Percentiles rank a stretch among this genome's conserved stretches.
Evolutionary conservation across 495 filamentous ascomycete genomes (phyloP).

Genomic region (Podospora conica): DNA sequence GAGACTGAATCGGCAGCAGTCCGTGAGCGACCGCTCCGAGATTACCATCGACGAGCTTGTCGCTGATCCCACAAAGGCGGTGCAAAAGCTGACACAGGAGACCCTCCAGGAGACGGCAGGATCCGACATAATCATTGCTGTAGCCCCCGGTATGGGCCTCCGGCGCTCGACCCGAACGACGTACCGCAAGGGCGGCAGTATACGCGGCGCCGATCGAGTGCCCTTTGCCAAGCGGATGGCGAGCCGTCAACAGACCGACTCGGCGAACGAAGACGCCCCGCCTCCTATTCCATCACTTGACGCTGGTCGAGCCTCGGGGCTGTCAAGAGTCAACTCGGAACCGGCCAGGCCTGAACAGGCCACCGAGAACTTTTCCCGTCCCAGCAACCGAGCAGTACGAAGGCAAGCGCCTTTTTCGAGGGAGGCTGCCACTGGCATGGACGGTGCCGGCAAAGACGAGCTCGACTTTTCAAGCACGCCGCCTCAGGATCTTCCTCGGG

Average conservation of each 20-base stretch:
- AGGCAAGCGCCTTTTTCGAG: conserved; percentile 39
- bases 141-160: conserved; percentile 68
- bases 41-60: conserved; percentile 70
- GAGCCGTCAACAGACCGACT: conserved; percentile 41
- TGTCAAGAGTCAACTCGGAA: conserved; percentile 70
- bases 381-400: conserved; percentile 37
- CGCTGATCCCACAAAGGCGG: conserved; percentile 65
- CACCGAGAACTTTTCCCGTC: conserved; percentile 51
- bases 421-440: conserved; percentile 13
- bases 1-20: conserved; percentile 68
- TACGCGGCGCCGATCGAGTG: conserved; percentile 34
- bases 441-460: conserved; percentile 18
- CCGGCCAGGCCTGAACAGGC: conserved; percentile 66
- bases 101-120: conserved; percentile 34
- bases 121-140: conserved; percentile 74
- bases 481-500: conserved; percentile 14
- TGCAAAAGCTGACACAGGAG: conserved; percentile 57
- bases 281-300: conserved; percentile 41
- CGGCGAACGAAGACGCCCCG: conserved; percentile 50
- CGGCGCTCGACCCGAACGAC: conserved; percentile 87
- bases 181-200: conserved; percentile 77
- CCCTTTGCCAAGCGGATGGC: conserved; percentile 71
- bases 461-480: conserved; percentile 10
- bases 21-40: conserved; percentile 48
- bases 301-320: conserved; percentile 46